Evolutionary conservation across 176 grass and related monocot species (phyloP).

Genomic region (Guadua angustifolia): DNA sequence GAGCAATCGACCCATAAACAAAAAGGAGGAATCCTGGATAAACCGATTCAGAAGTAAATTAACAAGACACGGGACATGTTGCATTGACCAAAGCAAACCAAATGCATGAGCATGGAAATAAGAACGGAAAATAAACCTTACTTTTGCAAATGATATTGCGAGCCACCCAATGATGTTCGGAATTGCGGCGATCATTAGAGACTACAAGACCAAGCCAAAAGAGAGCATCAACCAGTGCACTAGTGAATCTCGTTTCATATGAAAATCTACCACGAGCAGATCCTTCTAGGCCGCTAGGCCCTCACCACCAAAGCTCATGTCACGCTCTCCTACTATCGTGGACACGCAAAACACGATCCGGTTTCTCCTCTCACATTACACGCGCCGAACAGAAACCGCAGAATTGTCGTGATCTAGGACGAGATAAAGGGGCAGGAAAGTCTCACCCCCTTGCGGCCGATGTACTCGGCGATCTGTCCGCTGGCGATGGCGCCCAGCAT

Average conservation of each 20-base stretch:
- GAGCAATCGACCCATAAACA: conserved; percentile 92
- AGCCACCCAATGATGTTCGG: conserved; percentile 98
- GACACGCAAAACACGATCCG: not conserved
- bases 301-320: not conserved
- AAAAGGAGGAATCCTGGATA: conserved; percentile 87
- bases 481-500: conserved; percentile 93
- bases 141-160: conserved; percentile 91
- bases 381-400: not conserved
- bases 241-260: not conserved
- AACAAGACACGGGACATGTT: not conserved
- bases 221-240: conserved; percentile 3
- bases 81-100: not conserved
- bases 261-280: not conserved
- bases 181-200: conserved; percentile 93
- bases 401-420: not conserved
- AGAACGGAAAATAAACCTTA: conserved; percentile 32
- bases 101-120: not conserved
- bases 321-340: not conserved
- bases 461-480: conserved; percentile 89
- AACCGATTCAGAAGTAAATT: conserved; percentile 27
- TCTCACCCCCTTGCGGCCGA: conserved; percentile 84
- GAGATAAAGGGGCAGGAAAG: not conserved
- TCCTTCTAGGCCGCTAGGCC: not conserved
- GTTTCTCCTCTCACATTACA: not conserved
- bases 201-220: conserved; percentile 50